Base-by-base conservation (phyloP, 345 rosid species). In the Lepidium sativum region DNA sequence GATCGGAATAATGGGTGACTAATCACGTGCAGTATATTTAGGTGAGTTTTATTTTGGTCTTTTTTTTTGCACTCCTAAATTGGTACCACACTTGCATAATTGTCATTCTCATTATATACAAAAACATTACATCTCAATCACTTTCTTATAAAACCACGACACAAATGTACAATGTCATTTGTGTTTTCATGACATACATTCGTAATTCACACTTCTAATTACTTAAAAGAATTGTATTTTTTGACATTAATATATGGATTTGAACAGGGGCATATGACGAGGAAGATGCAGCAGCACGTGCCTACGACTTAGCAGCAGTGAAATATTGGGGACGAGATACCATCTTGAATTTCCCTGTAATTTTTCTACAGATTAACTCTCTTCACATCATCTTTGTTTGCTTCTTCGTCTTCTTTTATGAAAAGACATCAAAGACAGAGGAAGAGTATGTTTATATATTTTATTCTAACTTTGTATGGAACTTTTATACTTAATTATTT, bases 271-370 rank as follows among this genome's bases (percentile, higher is more conserved):
- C 97, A 41, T 89, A 92, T 68, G 96, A 92, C 56, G 83, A 89
- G 50, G 97, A 89, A 77, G 92, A 80, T 76, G 87, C 91, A 8
- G 98, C 97, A 0, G 98, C 97, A 68, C 98, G 80, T 79, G 92
- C 98, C 18, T 87, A 87, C 75, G 98, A 92, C 81, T 79, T 92
- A 77, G 97, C 98, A 32, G 98, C 98, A 73, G 70, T 92, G 69
- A 92, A 87, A 65, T 92, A 86, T 48, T 92, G 98, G 97, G 97
- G 97, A 50, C 92, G 60, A 25, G 92, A 87, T 6, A 87, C 97
- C 44, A 79, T 83, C 64, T 94, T 89, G 58, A 92, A 92, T 64
- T 89, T 87, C 56, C 88, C 97, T 17, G 98, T 92, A 80, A 55
- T 27, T 44, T 67, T 67, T 60, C 63, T 73, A 3, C 25, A 3